Evolutionary conservation across 768 basidiomycete species (phyloP), one percentile per base, ranked within the genome.

Genomic region (Pleurotus tuoliensis): DNA sequence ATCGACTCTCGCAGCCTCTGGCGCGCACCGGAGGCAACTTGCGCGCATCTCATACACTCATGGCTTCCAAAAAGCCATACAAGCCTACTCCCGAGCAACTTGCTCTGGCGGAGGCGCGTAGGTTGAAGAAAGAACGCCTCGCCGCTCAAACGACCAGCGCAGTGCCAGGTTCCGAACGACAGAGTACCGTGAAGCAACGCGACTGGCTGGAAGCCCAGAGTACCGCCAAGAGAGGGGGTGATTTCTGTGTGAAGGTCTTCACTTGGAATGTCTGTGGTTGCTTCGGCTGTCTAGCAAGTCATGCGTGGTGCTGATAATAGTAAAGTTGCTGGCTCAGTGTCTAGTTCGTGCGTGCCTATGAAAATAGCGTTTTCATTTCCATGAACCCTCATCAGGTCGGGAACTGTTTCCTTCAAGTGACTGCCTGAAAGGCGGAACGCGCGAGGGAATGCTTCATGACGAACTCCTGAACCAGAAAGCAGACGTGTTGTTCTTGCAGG

Each of bases 401-500:
- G 84, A 90, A 44, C 73, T 94, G 54, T 93, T 94, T 63, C 92
- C 92, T 1, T 84, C 79, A n/a, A 91, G 90, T 62, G 83, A 90
- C 64, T 94, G 92, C 65, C 74, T 95, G 47, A 92, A 90, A 69
- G 87, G 84, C 47, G 66, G 64, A 18, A 84, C 88, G 66, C 78
- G 94, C 59, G 83, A 84, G 62, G 80, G 82, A 13, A 89, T 94
- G 88, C 73, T 93, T 12, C 79, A 84, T 57, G 74, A 77, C 48
- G 95, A 97, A 68, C 77, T 96, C n/a, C 69, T 82, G 13, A 78
- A 80, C 2, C 82, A 88, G 56, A 64, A 80, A n/a, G 84, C 90
- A 2, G 91, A 95, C 68, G 81, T 97, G 22, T 70, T 94, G 44
- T 96, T 94, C 67, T 78, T 97, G 44, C 94, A 97, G 77, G 94